Base-by-base conservation (phyloP, 371 early-diverging fungal genomes). In the Batrachochytrium dendrobatidis region DNA sequence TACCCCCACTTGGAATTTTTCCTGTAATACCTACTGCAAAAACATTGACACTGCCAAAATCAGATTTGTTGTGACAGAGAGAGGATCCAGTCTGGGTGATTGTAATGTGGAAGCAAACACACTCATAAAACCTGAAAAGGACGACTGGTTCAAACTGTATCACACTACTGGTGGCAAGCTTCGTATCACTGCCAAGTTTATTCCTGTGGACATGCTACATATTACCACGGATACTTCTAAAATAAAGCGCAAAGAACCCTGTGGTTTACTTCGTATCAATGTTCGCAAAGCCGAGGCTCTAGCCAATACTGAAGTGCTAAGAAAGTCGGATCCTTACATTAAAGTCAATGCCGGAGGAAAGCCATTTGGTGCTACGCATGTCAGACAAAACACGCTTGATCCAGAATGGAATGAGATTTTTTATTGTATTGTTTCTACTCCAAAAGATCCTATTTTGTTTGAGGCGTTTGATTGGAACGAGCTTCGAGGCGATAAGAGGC, bases 241-340 rank as follows among this genome's bases (percentile, higher is more conserved):
- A 26, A 45, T 45, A 5, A 3, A 12, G 5, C 46, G 46, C 46
- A 25, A 84, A 30, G 69, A 80, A 29, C 89, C 94, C 17, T 82
- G 85, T 59, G 98, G 96, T 58, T 86, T 98, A 0, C 74, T 95
- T n/a, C 81, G 85, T 29, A 72, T 93, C 45, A 84, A 81, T 6
- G 74, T 95, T 26, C 75, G 82, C 53, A 81, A 85, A 22, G 91
- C 88, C 33, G 80, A 83, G 28, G 69, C 69, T 43, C 76, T 95
- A 53, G 83, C 83, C 61, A 86, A 89, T 65, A 72, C 76, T 31
- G 91, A 92, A 60, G 67, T 86, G 15, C 74, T 87, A n/a, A 89
- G 94, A 35, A 74, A 71, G 55, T 72, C 74, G 20, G 80, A 79
- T 48, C 77, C 80, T 12, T 79, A 76, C 60, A 45, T 49, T 39